Conservation (phyloP, 768 basidiomycete species). For the Leccinellum albellum region DNA sequence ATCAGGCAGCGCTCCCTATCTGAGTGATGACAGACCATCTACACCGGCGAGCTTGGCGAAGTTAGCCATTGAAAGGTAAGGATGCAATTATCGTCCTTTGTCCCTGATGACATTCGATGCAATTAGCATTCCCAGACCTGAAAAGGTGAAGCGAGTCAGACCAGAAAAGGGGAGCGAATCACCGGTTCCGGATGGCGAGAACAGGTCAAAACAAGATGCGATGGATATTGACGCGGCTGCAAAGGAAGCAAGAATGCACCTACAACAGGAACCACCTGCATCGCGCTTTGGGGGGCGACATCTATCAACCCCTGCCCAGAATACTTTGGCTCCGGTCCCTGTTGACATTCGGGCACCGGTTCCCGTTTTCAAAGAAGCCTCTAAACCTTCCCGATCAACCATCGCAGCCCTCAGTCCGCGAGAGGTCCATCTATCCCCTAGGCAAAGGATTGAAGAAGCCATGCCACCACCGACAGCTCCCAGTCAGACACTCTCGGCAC, state of each 20-base stretch:
- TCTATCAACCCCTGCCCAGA: slow-evolving; percentile 9
- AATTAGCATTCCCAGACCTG: slow-evolving; percentile 69
- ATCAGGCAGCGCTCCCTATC: slow-evolving; percentile 27
- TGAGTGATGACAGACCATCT: slow-evolving; percentile 29
- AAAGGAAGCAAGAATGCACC: slow-evolving; percentile 26
- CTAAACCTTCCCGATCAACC: slow-evolving; percentile 16
- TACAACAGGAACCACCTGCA: slow-evolving; percentile 14
- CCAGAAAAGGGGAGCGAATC: slow-evolving; percentile 37
- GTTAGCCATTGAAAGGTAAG: slow-evolving; percentile 64
- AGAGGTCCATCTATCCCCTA: slow-evolving; percentile 39
- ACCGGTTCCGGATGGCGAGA: slow-evolving; percentile 32
- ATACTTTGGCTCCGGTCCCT: slow-evolving; percentile 10
- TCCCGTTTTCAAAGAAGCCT: slow-evolving; percentile 16
- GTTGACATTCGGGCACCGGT: slow-evolving; percentile 16
- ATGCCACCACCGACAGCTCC: slow-evolving; percentile 81
- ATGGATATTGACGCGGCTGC: slow-evolving; percentile 35
- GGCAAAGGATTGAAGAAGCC: slow-evolving; percentile 37
- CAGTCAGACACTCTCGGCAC: slow-evolving; percentile 74
- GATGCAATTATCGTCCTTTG: background rate
- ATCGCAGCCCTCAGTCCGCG: slow-evolving; percentile 22
- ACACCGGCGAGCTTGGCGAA: slow-evolving; percentile 43
- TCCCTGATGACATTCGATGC: slow-evolving; percentile 6
- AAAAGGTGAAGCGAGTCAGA: slow-evolving; percentile 64
- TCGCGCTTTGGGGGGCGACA: slow-evolving; percentile 26
- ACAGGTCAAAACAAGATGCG: slow-evolving; percentile 23